Percentiles rank a stretch among this genome's conserved stretches.
Conservation (phyloP, 768 basidiomycete species). For the Lactarius sp. region DNA sequence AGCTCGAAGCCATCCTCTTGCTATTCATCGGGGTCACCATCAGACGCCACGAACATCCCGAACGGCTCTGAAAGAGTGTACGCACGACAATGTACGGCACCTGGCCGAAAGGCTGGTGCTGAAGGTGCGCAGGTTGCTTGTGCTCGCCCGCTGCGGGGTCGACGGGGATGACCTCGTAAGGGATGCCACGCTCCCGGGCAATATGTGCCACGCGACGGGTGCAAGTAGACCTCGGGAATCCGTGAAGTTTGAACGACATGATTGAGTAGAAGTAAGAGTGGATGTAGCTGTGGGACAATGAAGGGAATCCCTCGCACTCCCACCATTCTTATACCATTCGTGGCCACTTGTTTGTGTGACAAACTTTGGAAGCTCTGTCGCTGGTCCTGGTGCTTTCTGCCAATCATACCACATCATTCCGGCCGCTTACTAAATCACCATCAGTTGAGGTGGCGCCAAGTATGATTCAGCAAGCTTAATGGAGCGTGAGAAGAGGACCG, state of each 20-base stretch:
- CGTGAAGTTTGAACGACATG: slow-evolving; percentile 12
- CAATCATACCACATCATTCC: no score
- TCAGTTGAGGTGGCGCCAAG: no score
- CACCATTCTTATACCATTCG: no score
- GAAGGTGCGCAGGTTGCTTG: not conserved
- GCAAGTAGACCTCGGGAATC: not conserved
- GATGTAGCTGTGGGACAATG: not conserved
- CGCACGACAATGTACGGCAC: slow-evolving; percentile 14
- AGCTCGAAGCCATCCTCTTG: slow-evolving; percentile 31
- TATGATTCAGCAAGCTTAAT: no score
- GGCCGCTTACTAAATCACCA: no score
- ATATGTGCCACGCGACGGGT: slow-evolving; percentile 16
- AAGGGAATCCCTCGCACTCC: no score
- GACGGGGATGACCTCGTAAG: not conserved
- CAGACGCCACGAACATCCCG: not conserved
- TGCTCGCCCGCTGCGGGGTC: not conserved
- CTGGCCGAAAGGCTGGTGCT: slow-evolving; percentile 21
- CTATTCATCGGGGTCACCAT: not conserved
- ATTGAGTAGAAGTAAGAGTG: not conserved
- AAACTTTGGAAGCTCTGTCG: no score
- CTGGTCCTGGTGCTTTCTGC: no score
- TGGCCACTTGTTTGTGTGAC: no score
- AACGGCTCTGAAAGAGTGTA: not conserved
- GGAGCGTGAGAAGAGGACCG: no score
- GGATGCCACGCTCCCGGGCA: slow-evolving; percentile 12